Evolutionary conservation across 805 yeast genomes (phyloP).

Genomic region (Candida ponderosae): DNA sequence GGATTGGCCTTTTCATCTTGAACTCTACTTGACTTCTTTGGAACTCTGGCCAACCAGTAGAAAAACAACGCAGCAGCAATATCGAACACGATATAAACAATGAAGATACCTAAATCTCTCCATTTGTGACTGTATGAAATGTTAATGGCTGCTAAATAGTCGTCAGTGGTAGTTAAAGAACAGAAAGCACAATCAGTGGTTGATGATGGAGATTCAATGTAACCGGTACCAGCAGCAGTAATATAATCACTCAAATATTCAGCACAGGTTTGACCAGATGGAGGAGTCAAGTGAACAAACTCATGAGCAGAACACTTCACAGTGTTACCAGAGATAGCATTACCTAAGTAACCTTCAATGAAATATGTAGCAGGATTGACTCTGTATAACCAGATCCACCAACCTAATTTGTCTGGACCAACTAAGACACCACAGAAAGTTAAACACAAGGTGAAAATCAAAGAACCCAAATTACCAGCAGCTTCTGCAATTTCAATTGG

Average conservation of each 20-base stretch:
- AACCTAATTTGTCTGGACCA: conserved; percentile 47
- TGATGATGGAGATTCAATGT: conserved; percentile 24
- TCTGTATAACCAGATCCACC: conserved; percentile 77
- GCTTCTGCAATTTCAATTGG: conserved; percentile 51
- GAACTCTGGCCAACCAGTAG: conserved; percentile 69
- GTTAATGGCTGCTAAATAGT: conserved; percentile 40
- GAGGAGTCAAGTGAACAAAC: conserved; percentile 40
- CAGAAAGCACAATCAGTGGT: conserved; percentile 58
- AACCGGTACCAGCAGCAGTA: conserved; percentile 20
- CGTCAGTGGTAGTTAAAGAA: conserved; percentile 46
- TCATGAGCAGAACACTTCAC: conserved; percentile 45
- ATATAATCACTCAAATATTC: conserved; percentile 37
- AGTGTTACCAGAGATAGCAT: conserved; percentile 43
- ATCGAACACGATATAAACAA: conserved; percentile 35
- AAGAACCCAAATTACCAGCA: conserved; percentile 53
- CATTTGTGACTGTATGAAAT: conserved; percentile 42
- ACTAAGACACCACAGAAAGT: conserved; percentile 76
- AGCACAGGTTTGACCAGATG: conserved; percentile 50
- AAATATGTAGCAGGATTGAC: conserved; percentile 67
- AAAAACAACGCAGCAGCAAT: conserved; percentile 32
- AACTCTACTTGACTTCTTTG: conserved; percentile 42
- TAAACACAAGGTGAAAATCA: conserved; percentile 55
- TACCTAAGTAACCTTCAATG: conserved; percentile 44
- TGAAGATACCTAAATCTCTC: conserved; percentile 58
- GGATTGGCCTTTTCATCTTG: conserved; percentile 8